These are phyloP conservation scores for Plantago ovata DNA, from an alignment of 257 asterid species.

Conservation along the genomic window DNA sequence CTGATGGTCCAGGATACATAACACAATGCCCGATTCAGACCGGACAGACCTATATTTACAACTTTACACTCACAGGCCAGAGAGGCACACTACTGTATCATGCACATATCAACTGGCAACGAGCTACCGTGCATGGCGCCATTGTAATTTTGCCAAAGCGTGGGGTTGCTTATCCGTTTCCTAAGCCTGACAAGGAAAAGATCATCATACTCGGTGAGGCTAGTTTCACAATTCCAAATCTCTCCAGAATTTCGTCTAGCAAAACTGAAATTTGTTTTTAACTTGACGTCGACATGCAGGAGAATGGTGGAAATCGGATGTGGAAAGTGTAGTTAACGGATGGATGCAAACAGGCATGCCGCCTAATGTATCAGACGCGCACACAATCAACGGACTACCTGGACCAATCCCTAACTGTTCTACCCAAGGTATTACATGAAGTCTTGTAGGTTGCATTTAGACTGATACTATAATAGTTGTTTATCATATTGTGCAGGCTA, in stretches of 20 bases:
- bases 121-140: conserved; percentile 80
- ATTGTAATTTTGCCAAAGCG: conserved; percentile 59
- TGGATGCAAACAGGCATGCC: conserved; percentile 53
- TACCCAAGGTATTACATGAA: conserved; percentile 41
- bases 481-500: conserved; percentile 31
- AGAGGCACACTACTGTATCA: conserved; percentile 75
- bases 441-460: too few species aligned
- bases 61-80: conserved; percentile 61
- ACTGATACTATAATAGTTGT: too few species aligned
- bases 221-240: neutral
- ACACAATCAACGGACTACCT: conserved; percentile 66
- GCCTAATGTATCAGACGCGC: conserved; percentile 74
- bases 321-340: conserved; percentile 50
- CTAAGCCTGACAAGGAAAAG: conserved; percentile 60
- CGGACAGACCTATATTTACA: conserved; percentile 57
- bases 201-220: conserved; percentile 51
- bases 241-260: neutral
- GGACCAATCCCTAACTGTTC: conserved; percentile 68
- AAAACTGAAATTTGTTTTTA: neutral
- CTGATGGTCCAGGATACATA: conserved; percentile 71
- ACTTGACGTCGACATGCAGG: conserved; percentile 35
- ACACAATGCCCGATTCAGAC: conserved; percentile 75
- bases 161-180: conserved; percentile 65
- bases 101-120: conserved; percentile 64
- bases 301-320: conserved; percentile 91